Evolutionary conservation across 2,329 filamentous ascomycete genomes (phyloP), one percentile per base, ranked within the genome.

Genomic region (Neocucurbitaria cava): DNA sequence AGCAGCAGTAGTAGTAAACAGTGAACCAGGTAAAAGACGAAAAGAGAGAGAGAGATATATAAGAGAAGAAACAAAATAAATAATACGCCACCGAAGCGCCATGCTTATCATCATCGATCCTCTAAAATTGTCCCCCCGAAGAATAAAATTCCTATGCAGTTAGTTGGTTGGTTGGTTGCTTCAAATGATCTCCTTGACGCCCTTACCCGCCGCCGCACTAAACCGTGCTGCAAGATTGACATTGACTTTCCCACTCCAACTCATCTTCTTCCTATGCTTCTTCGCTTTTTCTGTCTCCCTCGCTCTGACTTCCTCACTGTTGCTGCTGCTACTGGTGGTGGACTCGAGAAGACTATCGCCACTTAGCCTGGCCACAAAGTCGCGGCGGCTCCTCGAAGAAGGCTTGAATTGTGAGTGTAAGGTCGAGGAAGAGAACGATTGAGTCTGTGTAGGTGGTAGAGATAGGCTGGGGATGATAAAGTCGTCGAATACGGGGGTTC

Each of bases 211-310:
- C n/a, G n/a, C n/a, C n/a, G 58, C 51, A 7, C 54, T 58, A 50
- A 73, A 58, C 31, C 61, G 24, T 11, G 54, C 52, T 11, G 54
- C 52, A 23, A 64, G 28, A 11, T 51, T 56, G 13, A 62, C 60
- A 35, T 70, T 68, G 38, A 71, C 56, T 47, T 56, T 71, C 69
- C 70, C 56, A 49, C 58, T 71, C 69, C 70, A 72, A 40, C 66
- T 69, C 58, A 61, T 63, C 58, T 68, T 71, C 54, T 64, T 58
- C 36, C 44, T 52, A 11, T 43, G 41, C 55, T 54, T 55, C 57
- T 59, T 61, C 30, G 59, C 64, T 23, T 55, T 52, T 10, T 47
- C 53, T 21, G 39, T 61, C 23, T 52, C 52, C 41, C 45, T 41
- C 50, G 46, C 56, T 28, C 42, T 24, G 35, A 49, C 58, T 24